phyloP scores from a whole-genome alignment of 139 green algal genomes.

The Chlorella sp. region DNA sequence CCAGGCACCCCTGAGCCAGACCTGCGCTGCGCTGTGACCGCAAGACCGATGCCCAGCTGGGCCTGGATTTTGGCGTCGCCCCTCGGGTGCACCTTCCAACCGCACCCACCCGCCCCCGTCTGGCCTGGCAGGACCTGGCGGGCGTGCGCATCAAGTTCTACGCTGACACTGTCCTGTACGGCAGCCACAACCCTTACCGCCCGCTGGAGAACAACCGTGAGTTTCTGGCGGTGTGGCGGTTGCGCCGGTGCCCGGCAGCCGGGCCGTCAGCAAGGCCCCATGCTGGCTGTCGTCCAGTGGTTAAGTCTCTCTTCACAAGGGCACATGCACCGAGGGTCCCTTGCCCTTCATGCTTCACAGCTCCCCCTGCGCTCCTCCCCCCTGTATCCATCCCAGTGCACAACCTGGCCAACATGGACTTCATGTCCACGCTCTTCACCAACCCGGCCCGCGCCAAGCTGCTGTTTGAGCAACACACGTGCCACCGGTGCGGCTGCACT shows the following conservation, averaged over 20 bases:
- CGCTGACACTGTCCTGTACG: slow-evolving; percentile 1
- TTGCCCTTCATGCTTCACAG: not conserved
- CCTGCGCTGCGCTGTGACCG: not conserved
- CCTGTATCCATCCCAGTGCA: not conserved
- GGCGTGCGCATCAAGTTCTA: not conserved
- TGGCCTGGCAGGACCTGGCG: too few relatives aligned
- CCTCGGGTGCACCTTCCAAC: not conserved
- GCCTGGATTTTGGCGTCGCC: too few relatives aligned
- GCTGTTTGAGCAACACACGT: not conserved
- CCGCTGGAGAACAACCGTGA: not conserved
- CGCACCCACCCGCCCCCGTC: too few relatives aligned
- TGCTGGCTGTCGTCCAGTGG: not conserved
- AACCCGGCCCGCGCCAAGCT: not conserved
- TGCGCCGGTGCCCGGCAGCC: too few relatives aligned
- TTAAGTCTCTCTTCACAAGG: too few relatives aligned
- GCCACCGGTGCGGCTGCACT: not conserved
- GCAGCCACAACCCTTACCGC: not conserved
- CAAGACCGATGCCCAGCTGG: not conserved
- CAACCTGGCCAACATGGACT: not conserved
- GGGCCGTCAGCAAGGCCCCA: too few relatives aligned
- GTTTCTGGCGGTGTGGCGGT: too few relatives aligned
- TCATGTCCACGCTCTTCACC: not conserved
- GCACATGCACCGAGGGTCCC: not conserved
- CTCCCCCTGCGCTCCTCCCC: not conserved
- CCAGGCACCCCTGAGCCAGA: not conserved